Percentiles rank a stretch among this genome's conserved stretches.
Evolutionary conservation across 1,284 basidiomycete species (phyloP).

Genomic region (Exobasidium cylindrosporum): DNA sequence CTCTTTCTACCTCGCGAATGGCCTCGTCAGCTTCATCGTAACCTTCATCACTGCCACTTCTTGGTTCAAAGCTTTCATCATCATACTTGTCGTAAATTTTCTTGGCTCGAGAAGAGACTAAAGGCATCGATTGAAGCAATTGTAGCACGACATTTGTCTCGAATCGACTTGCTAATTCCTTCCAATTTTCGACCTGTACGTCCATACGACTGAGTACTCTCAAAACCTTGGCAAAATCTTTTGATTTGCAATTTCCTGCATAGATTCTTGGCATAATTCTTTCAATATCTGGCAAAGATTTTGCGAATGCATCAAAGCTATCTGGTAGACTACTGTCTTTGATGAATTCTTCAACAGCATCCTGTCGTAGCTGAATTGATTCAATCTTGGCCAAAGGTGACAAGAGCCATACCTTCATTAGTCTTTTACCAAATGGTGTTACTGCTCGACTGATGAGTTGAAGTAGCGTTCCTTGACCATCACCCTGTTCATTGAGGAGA

Average conservation of each 20-base stretch:
- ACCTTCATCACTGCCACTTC: conserved; percentile 31
- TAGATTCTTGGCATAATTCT: conserved; percentile 48
- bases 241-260: conserved; percentile 49
- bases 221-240: conserved; percentile 49
- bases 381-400: conserved; percentile 32
- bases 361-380: background rate
- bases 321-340: conserved; percentile 34
- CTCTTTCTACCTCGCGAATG: conserved; percentile 35
- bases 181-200: conserved; percentile 14
- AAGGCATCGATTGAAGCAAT: conserved; percentile 38
- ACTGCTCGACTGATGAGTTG: conserved; percentile 52
- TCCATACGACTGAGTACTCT: conserved; percentile 37
- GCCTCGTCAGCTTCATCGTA: conserved; percentile 41
- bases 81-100: conserved; percentile 40
- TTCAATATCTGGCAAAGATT: conserved; percentile 49
- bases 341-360: conserved; percentile 22
- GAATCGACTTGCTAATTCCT: conserved; percentile 21
- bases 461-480: conserved; percentile 49
- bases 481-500: conserved; percentile 51
- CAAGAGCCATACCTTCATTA: conserved; percentile 53
- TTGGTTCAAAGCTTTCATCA: conserved; percentile 46
- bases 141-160: conserved; percentile 22
- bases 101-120: conserved; percentile 36
- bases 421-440: conserved; percentile 52
- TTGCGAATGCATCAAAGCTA: conserved; percentile 40